Conservation (phyloP, 108 stramenopile genomes). For the Nitzschia putrida region DNA sequence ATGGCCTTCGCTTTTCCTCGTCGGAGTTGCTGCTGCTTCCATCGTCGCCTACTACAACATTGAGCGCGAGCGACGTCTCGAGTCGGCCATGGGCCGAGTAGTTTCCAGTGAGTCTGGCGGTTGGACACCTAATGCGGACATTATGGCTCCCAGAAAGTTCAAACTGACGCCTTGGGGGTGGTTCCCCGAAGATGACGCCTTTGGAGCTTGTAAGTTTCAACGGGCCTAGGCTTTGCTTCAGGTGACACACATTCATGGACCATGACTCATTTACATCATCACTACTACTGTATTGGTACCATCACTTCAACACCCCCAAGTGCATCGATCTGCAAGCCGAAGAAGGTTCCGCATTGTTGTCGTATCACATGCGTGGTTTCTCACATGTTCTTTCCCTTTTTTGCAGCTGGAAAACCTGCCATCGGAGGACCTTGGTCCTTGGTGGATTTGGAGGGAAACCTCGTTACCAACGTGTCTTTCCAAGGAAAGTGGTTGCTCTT, state of each 20-base stretch:
- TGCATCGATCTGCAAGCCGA: too few relatives aligned
- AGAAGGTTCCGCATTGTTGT: too few relatives aligned
- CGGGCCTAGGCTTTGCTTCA: too few relatives aligned
- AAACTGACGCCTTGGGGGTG: constrained; percentile 77
- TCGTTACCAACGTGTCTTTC: constrained; percentile 81
- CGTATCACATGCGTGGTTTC: too few relatives aligned
- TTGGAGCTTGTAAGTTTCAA: constrained; percentile 84
- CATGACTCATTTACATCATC: too few relatives aligned
- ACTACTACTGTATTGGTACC: too few relatives aligned
- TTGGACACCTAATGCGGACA: constrained; percentile 86
- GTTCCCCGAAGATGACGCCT: constrained; percentile 88
- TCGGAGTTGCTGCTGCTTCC: constrained; percentile 77
- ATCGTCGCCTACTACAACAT: constrained; percentile 84
- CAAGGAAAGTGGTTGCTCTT: constrained; percentile 91
- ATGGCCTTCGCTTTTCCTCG: constrained; percentile 80
- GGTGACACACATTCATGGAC: too few relatives aligned
- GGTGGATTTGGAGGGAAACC: constrained; percentile 82
- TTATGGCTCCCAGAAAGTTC: constrained; percentile 82
- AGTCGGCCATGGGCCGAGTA: constrained; percentile 87
- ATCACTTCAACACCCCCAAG: too few relatives aligned
- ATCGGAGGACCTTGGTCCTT: constrained; percentile 90
- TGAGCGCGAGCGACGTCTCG: constrained; percentile 84
- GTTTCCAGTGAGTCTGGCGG: constrained; percentile 85
- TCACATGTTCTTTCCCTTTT: too few relatives aligned
- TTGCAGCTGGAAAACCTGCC: constrained; percentile 86